Evolutionary conservation across 1,284 basidiomycete genomes (phyloP), one percentile per base, ranked within the genome.

Genomic region (Heliocybe sulcata): DNA sequence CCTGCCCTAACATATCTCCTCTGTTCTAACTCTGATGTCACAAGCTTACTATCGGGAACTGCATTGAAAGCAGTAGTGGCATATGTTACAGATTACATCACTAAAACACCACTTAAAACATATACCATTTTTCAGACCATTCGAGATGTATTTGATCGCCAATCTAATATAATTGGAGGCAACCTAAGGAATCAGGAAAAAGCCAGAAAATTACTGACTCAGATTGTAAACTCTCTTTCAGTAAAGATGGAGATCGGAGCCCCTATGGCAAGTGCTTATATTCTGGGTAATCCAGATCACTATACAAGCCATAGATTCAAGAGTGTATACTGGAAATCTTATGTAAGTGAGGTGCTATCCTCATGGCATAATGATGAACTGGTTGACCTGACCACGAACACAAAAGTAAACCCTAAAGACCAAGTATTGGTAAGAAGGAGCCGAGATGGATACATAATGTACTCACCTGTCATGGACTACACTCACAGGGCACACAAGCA

Each of bases 21-120:
- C 2, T 16, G 56, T 9, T 57, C 54, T 45, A 57, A 57, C 35
- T 55, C 54, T 19, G 58, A 60, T 19, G 55, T 60, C 10, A 58
- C 58, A 2, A 53, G 55, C 25, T 19, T 58, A 0, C 22, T 58
- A n/a, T 56, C 56, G 0, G 57, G 59, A 11, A 58, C 59, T 0
- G 35, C 53, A 16, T 51, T 58, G 0, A 38, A 48, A 16, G 56
- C 58, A 2, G 35, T 60, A 1, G 22, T 56, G 0, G 55, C 57
- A 1, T 60, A 60, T 45, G 53, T 60, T 1, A 55, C 55, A 3
- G 58, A 60, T 29, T 60, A 60, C 20, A 47, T 58, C 12, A 58
- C 57, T 1, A 58, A 58, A 33, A 19, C 22, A 2, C 2, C 26
- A 0, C 16, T 58, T 0, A 55, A 51, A 2, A 58, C 51, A 0